Evolutionary conservation across 768 basidiomycete species (phyloP).

Genomic region (Naematelia encephala): DNA sequence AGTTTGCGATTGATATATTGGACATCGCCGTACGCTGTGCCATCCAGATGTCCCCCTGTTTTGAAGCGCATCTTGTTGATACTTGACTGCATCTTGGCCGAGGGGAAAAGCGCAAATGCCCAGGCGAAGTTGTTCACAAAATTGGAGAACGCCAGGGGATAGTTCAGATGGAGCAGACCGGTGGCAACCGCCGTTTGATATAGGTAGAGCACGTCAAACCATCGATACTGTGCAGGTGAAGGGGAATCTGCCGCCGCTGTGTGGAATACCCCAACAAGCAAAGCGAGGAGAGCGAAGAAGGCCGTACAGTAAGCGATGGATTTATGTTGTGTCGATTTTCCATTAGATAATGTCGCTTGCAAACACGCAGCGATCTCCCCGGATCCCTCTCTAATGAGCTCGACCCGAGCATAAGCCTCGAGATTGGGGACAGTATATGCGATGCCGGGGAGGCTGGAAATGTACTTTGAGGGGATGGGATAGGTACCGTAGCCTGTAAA

Average conservation of each 20-base stretch:
- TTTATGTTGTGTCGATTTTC: conserved; percentile 71
- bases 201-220: conserved; percentile 76
- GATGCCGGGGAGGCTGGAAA: conserved; percentile 67
- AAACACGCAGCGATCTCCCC: conserved; percentile 80
- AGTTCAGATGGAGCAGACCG: conserved; percentile 75
- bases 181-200: conserved; percentile 81
- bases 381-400: conserved; percentile 65
- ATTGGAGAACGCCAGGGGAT: conserved; percentile 74
- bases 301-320: conserved; percentile 77
- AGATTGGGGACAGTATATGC: conserved; percentile 86
- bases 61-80: conserved; percentile 77
- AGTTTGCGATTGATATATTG: conserved; percentile 75
- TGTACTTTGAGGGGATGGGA: conserved; percentile 47
- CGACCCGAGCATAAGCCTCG: conserved; percentile 80
- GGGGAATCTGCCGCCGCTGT: conserved; percentile 49
- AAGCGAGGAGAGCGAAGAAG: conserved; percentile 54
- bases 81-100: conserved; percentile 66
- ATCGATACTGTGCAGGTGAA: conserved; percentile 66
- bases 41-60: conserved; percentile 73
- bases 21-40: conserved; percentile 62
- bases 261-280: conserved; percentile 60
- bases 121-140: conserved; percentile 85
- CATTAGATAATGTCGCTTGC: conserved; percentile 87
- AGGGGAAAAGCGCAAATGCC: conserved; percentile 67
- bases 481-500: conserved; percentile 60